Percentiles rank a stretch among this genome's conserved stretches.
Evolutionary conservation across 305 asterid genomes (phyloP).

Genomic region (Fraxinus ornus): DNA sequence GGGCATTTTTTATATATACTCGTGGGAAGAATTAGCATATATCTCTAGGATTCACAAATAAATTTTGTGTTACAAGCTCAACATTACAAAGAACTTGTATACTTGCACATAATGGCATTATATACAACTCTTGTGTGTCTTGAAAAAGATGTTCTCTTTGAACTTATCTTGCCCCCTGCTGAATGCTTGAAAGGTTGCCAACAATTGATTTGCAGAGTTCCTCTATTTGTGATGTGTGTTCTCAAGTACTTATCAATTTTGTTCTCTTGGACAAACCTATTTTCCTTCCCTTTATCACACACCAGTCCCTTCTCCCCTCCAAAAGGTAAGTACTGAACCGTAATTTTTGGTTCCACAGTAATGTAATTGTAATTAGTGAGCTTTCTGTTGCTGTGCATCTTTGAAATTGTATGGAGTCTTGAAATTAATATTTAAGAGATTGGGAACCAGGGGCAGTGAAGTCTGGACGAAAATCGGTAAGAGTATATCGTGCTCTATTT

Average conservation of each 20-base stretch:
- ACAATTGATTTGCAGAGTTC: background rate
- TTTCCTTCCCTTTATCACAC: background rate
- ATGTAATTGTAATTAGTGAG: background rate
- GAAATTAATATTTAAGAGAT: background rate
- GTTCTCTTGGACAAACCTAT: background rate
- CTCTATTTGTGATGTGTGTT: background rate
- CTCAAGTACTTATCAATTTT: background rate
- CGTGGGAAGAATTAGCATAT: background rate
- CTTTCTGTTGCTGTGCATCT: background rate
- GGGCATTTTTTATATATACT: background rate
- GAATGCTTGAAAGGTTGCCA: constrained; percentile 4
- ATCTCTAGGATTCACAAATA: background rate
- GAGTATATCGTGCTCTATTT: background rate
- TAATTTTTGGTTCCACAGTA: background rate
- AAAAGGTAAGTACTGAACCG: background rate
- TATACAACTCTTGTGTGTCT: background rate
- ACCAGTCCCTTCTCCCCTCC: background rate
- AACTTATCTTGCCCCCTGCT: background rate
- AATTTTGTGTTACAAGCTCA: background rate
- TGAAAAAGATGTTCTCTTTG: background rate
- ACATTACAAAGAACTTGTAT: background rate
- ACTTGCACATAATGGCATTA: background rate
- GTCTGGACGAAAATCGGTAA: background rate
- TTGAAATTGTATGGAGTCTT: background rate
- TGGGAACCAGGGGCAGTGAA: background rate